Percentiles rank a stretch among this genome's conserved stretches.
Evolutionary conservation across 139 green algal species (phyloP).

Genomic region (Gonium pectorale): DNA sequence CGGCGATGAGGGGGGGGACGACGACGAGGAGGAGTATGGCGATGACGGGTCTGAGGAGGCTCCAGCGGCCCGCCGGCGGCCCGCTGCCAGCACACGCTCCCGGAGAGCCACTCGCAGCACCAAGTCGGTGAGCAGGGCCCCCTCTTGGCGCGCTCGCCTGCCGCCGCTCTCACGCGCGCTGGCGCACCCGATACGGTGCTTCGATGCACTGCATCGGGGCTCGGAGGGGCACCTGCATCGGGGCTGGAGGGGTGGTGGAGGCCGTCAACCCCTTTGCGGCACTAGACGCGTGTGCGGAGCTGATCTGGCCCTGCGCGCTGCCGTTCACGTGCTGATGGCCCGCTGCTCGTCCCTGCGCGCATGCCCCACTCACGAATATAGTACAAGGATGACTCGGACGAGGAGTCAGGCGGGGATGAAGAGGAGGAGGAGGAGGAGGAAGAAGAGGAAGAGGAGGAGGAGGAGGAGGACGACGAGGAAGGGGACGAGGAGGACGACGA

Average conservation of each 20-base stretch:
- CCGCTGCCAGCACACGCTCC: not conserved
- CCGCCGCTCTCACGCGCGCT: too few species aligned
- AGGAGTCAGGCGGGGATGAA: slow-evolving; percentile 12
- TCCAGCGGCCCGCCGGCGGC: not conserved
- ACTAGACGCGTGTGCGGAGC: too few species aligned
- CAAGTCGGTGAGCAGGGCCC: slow-evolving; percentile 13
- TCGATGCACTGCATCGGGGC: too few species aligned
- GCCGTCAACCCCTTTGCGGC: too few species aligned
- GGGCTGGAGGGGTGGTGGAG: too few species aligned
- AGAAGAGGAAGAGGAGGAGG: not conserved
- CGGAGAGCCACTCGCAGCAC: slow-evolving; percentile 12
- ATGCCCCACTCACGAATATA: too few species aligned
- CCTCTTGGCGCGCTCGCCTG: too few species aligned
- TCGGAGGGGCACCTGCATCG: too few species aligned
- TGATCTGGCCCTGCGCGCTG: too few species aligned
- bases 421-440: slow-evolving; percentile 14
- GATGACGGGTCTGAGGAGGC: slow-evolving; percentile 23
- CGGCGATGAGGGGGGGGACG: slow-evolving; percentile 38
- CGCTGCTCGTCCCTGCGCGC: too few species aligned
- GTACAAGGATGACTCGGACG: slow-evolving; percentile 44
- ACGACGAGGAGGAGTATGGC: slow-evolving; percentile 47
- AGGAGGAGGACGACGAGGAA: slow-evolving; percentile 2
- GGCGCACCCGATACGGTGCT: too few species aligned
- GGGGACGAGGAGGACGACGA: not conserved
- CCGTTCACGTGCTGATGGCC: too few species aligned